Conservation (phyloP, 306 rosid species). For the Lablab purpureus region DNA sequence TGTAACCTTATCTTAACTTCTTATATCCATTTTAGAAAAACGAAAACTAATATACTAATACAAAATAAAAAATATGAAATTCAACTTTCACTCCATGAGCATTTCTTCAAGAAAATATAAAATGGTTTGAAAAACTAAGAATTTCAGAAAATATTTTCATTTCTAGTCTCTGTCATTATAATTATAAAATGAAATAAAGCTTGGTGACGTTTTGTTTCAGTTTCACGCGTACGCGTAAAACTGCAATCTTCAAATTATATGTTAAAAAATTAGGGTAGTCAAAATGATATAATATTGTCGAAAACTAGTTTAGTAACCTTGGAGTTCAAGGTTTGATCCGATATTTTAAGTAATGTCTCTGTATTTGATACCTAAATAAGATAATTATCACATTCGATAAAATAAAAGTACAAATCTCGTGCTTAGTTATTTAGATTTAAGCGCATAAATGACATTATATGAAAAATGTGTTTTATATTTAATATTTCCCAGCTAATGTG, state of each 20-base stretch:
- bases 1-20: not conserved
- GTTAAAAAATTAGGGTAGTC: not conserved
- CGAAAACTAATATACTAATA: not conserved
- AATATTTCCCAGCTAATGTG: too few species aligned
- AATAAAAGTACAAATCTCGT: too few species aligned
- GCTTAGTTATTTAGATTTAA: too few species aligned
- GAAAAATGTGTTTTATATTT: too few species aligned
- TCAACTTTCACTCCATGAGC: not conserved
- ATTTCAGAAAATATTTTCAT: not conserved
- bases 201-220: constrained; percentile 4
- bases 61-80: not conserved
- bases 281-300: not conserved
- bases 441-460: too few species aligned
- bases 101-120: not conserved
- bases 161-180: not conserved
- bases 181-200: not conserved
- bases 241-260: not conserved
- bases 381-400: not conserved
- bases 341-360: not conserved
- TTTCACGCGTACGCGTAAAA: not conserved
- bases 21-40: not conserved
- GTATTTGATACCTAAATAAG: not conserved
- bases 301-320: not conserved
- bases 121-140: too few species aligned
- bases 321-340: not conserved